Evolutionary conservation across 352 stramenopile species (phyloP), one percentile per base, ranked within the genome.

Genomic region (Pythium biforme): DNA sequence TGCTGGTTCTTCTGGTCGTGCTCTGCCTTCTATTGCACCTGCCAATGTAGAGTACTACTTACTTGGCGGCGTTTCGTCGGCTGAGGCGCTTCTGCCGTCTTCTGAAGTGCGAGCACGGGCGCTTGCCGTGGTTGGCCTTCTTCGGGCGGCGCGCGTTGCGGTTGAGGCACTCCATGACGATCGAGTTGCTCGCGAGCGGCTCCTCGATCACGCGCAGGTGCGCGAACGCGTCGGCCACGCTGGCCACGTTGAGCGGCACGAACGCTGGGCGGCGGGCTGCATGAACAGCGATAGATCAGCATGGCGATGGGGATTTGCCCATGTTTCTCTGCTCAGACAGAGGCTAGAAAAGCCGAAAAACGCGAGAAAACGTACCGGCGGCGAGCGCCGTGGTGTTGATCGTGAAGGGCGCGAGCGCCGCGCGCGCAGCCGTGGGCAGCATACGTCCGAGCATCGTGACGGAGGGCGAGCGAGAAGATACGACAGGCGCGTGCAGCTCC

Each of bases 121-220:
- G 85, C 66, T 94, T 94, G 76, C 85, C 85, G 72, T 92, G 85
- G 79, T 94, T 94, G 54, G 85, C 85, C 82, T 94, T 94, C 75
- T 90, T 94, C 23, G 85, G 85, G 27, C 83, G 80, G 54, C 85
- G 82, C 56, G 85, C 83, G 66, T 94, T 94, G 64, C 85, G 74
- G 68, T 91, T 91, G 39, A 94, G 69, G 58, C 90, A 76, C 63
- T 94, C 79, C 82, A 94, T 94, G 54, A 72, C 59, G 37, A 78
- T 74, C 26, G 71, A 60, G 37, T 84, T 73, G 55, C 64, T 66
- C 14, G n/a, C n/a, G 49, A 73, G 27, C 43, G 75, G 70, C 49
- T 78, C 68, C 43, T 89, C 78, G 29, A 85, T 63, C 55, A 79
- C 63, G 51, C 77, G 78, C 55, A 87, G 64, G 52, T 73, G 68